Evolutionary conservation across 495 filamentous ascomycete species (phyloP), one percentile per base, ranked within the genome.

Genomic region (Hypoxylon subgilvum): DNA sequence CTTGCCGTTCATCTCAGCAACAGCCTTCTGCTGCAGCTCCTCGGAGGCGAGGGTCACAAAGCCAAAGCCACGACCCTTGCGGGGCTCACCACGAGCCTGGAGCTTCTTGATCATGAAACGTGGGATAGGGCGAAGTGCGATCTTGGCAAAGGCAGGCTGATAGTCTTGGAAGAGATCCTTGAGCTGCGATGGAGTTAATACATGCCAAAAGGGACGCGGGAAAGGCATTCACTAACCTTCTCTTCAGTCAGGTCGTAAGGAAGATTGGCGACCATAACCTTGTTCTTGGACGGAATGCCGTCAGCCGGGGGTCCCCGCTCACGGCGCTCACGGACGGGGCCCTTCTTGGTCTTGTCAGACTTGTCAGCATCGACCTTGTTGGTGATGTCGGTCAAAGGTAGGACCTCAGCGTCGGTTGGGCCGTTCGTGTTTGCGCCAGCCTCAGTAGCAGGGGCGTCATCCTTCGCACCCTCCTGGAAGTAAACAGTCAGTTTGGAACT

Each of bases 101-200:
- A 98, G 91, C 82, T 97, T 98, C 85, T 95, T 95, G 78, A 98
- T 92, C 94, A 98, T 98, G 85, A 96, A 98, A 62, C 92, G 93
- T 45, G 95, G 95, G 66, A 98, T 98, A 31, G 94, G 94, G 39
- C 94, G 92, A 60, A 98, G 89, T 57, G 94, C 94, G 69, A 98
- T 96, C 84, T 97, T 98, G 73, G 94, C 94, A 34, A 90, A 92
- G 49, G 88, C 83, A 10, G 94, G 95, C 66, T 88, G 76, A 80
- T 97, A 98, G 45, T 83, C 90, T 52, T 77, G 76, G 78, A 98
- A 98, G 71, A 97, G 87, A 68, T 97, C 92, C 83, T 96, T 91
- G 68, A 98, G 92, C 94, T 97, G 61, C 54, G 56, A 41, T 44
- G 43, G 25, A 28, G 72, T 86, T 70, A 88, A 76, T 55, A 67